These are phyloP conservation scores for Helicostylum pulchrum DNA, from an alignment of 192 early-diverging fungal species.

Conservation along the genomic window DNA sequence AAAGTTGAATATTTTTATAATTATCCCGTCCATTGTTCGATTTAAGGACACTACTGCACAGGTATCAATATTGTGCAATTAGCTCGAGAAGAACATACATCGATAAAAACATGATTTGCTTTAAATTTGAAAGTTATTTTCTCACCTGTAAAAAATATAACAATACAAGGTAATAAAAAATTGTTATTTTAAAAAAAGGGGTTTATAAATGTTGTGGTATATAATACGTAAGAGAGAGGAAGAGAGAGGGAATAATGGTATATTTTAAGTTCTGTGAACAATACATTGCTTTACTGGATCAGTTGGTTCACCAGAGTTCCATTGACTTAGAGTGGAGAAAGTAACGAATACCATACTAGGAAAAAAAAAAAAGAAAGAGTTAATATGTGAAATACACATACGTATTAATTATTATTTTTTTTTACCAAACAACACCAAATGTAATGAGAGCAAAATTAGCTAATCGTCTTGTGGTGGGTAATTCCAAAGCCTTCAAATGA, in stretches of 20 bases:
- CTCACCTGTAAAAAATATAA: no score
- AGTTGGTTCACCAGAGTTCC: constrained; percentile 17
- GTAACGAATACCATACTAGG: constrained; percentile 14
- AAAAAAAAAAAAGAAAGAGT: not conserved
- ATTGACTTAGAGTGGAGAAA: constrained; percentile 9
- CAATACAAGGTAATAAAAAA: no score
- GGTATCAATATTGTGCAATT: no score
- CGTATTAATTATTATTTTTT: not conserved
- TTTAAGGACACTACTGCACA: no score
- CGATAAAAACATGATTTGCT: no score
- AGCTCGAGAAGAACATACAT: no score
- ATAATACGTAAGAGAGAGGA: not conserved
- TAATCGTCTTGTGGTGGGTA: constrained; percentile 28
- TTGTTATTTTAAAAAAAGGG: no score
- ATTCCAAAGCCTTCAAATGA: constrained; percentile 53
- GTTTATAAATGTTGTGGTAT: no score
- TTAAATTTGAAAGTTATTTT: no score
- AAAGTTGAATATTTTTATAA: no score
- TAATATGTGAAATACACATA: not conserved
- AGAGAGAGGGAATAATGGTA: not conserved
- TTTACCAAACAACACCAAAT: constrained; percentile 56
- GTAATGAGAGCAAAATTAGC: constrained; percentile 54
- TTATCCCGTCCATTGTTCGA: no score
- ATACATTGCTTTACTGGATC: constrained; percentile 21
- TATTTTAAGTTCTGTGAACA: constrained; percentile 4